Conservation (phyloP, 2,329 filamentous ascomycete genomes). For the Xylaria sp. region DNA sequence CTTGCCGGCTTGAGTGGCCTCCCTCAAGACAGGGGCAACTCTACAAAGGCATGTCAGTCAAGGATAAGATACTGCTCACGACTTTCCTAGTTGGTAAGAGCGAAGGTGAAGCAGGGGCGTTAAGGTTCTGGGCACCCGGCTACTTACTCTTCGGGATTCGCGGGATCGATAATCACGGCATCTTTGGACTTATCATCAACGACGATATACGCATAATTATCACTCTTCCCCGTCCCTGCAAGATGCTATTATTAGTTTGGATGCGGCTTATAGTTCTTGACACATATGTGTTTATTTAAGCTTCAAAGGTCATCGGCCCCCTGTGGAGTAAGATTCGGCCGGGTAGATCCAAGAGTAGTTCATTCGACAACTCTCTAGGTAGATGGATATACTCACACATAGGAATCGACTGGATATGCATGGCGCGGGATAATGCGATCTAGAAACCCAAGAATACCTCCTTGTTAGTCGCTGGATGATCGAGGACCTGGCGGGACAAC, state of each 20-base stretch:
- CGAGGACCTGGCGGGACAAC: slow-evolving; percentile 23
- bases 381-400: slow-evolving; percentile 76
- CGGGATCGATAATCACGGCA: slow-evolving; percentile 82
- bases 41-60: slow-evolving; percentile 52
- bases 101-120: not conserved
- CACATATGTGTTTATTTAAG: not conserved
- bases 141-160: slow-evolving; percentile 78
- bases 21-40: slow-evolving; percentile 73
- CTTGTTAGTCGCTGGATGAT: slow-evolving; percentile 24
- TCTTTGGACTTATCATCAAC: slow-evolving; percentile 82
- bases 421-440: slow-evolving; percentile 60
- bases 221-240: slow-evolving; percentile 77
- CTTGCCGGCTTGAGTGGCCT: slow-evolving; percentile 74
- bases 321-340: not conserved
- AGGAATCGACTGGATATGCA: slow-evolving; percentile 89
- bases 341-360: not conserved
- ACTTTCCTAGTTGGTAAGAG: too few relatives aligned
- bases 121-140: not conserved
- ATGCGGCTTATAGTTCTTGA: not conserved
- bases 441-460: slow-evolving; percentile 38
- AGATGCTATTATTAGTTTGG: slow-evolving; percentile 19
- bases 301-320: not conserved
- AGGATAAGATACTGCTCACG: not conserved
- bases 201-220: slow-evolving; percentile 89
- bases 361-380: slow-evolving; percentile 27